Evolutionary conservation across 306 rosid species (phyloP).

Genomic region (Parietaria judaica): DNA sequence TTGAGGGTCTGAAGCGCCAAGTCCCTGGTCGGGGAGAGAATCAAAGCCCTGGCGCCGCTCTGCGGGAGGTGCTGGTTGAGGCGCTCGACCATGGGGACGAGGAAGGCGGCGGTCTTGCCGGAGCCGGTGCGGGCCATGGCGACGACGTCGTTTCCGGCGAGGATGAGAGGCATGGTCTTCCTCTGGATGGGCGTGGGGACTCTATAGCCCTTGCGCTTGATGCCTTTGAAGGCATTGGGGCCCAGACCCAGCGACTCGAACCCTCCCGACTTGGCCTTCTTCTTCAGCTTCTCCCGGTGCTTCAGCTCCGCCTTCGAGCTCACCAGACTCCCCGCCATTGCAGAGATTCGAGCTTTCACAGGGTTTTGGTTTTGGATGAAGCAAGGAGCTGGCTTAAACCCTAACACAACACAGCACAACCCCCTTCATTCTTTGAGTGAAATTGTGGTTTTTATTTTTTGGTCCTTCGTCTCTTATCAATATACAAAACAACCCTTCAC

Average conservation of each 20-base stretch:
- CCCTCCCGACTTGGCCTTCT: slow-evolving; percentile 74
- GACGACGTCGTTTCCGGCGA: slow-evolving; percentile 74
- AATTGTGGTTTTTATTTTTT: too few relatives aligned
- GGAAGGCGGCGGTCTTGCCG: slow-evolving; percentile 92
- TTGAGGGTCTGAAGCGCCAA: slow-evolving; percentile 85
- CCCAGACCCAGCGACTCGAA: slow-evolving; percentile 70
- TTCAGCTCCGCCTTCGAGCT: slow-evolving; percentile 47
- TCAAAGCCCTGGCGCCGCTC: slow-evolving; percentile 75
- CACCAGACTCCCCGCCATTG: slow-evolving; percentile 20
- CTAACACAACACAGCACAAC: neutral
- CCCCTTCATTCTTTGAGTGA: neutral
- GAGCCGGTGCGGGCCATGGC: slow-evolving; percentile 99
- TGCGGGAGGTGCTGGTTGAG: slow-evolving; percentile 67
- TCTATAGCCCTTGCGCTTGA: slow-evolving; percentile 77
- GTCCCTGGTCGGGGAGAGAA: slow-evolving; percentile 79
- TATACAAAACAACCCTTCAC: too few relatives aligned
- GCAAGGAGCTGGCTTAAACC: neutral
- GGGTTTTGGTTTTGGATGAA: neutral
- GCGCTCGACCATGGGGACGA: slow-evolving; percentile 81
- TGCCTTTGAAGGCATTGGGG: slow-evolving; percentile 50
- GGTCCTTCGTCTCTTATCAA: too few relatives aligned
- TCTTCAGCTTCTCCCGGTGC: slow-evolving; percentile 36
- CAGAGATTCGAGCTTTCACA: neutral
- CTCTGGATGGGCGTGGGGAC: slow-evolving; percentile 96
- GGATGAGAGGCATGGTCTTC: slow-evolving; percentile 86